Percentiles rank a stretch among this genome's conserved stretches.
Evolutionary conservation across 306 rosid species (phyloP).

Genomic region (Carpinus viminea): DNA sequence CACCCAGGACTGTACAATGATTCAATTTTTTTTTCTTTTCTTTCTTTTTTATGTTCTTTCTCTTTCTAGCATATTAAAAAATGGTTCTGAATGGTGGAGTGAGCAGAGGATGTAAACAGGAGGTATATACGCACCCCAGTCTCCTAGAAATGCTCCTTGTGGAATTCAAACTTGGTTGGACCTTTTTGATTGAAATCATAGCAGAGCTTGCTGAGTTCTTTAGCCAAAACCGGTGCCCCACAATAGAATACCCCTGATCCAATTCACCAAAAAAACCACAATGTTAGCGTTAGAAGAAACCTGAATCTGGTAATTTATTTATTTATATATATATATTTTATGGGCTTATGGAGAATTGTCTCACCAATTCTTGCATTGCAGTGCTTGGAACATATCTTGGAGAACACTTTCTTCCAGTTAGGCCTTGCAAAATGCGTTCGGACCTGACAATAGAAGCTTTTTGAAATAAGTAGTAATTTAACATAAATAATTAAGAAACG

Average conservation of each 20-base stretch:
- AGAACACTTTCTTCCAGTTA: slow-evolving; percentile 97
- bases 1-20: slow-evolving; percentile 49
- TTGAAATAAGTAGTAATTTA: no score
- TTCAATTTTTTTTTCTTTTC: background rate
- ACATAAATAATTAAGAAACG: no score
- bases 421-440: slow-evolving; percentile 99
- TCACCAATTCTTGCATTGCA: slow-evolving; percentile 83
- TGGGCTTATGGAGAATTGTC: slow-evolving; percentile 27
- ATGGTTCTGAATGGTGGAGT: slow-evolving; percentile 22
- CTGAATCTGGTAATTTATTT: background rate
- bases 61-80: slow-evolving; percentile 40
- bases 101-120: slow-evolving; percentile 11
- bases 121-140: slow-evolving; percentile 12
- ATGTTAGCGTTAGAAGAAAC: slow-evolving; percentile 20
- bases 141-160: slow-evolving; percentile 89
- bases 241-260: slow-evolving; percentile 89
- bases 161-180: slow-evolving; percentile 93
- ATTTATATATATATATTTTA: background rate
- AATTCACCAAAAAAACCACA: slow-evolving; percentile 31
- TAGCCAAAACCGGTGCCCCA: slow-evolving; percentile 94
- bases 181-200: slow-evolving; percentile 95
- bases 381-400: slow-evolving; percentile 89
- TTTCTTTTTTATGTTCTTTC: slow-evolving; percentile 4
- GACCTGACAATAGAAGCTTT: slow-evolving; percentile 47
- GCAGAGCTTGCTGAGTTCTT: slow-evolving; percentile 92